Conservation (phyloP, 2,329 filamentous ascomycete genomes). For the Colletotrichum tamarilloi region DNA sequence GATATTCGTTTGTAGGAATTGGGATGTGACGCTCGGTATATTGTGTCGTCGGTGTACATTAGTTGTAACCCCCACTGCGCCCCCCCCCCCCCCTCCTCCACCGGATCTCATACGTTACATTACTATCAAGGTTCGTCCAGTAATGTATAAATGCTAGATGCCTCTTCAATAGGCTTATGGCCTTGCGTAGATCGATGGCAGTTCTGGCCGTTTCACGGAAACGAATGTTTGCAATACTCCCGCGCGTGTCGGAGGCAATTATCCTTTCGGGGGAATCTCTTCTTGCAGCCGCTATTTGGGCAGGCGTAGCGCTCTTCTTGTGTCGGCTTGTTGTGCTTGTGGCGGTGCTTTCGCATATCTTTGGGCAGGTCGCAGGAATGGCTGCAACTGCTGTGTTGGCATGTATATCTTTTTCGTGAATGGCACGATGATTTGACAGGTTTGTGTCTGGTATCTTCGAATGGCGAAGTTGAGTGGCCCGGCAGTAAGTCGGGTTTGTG, state of each 20-base stretch:
- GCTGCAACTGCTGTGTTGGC: neutral
- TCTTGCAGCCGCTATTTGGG: neutral
- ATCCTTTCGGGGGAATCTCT: neutral
- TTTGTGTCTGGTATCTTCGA: neutral
- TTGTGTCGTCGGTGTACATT: no score
- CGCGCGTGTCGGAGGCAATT: neutral
- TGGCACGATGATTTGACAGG: neutral
- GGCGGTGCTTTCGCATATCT: conserved; percentile 1
- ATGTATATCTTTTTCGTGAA: neutral
- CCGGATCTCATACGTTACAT: no score
- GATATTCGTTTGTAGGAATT: no score
- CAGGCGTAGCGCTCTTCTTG: neutral
- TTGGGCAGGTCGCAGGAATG: neutral
- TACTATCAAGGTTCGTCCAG: no score
- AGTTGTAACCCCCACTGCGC: no score
- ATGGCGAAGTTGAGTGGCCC: neutral
- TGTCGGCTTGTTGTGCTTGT: neutral
- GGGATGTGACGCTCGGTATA: no score
- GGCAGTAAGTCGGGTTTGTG: no score
- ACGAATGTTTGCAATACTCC: neutral
- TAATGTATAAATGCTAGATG: no score
- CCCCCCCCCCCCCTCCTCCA: no score
- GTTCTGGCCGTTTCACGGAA: no score
- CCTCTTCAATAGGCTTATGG: no score
- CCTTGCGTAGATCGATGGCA: no score